Base-by-base conservation (phyloP, 2,329 filamentous ascomycete genomes). In the Penicillium polonicum region DNA sequence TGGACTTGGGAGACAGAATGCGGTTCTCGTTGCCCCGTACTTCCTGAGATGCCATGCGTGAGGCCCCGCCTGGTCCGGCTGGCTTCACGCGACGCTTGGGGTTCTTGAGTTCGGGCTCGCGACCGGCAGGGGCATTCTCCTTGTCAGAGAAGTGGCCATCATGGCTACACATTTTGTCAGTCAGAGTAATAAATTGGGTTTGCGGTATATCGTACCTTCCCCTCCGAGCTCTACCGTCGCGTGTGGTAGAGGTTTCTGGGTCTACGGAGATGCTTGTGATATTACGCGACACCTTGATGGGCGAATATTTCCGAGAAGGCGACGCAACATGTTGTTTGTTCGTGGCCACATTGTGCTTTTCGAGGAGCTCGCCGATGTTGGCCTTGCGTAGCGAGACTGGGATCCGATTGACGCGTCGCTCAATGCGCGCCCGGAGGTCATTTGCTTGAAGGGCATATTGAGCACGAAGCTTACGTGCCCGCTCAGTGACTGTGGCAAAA, bases 321-420 rank as follows among this genome's bases (percentile, higher is more conserved):
- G 73, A 71, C 13, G 60, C 60, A 44, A 55, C 62, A 35, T 71
- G 67, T 35, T 67, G 62, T 52, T 70, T 67, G 48, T 66, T 66
- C 46, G 63, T 59, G 48, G 60, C 53, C 39, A 60, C 58, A 45
- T 65, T 66, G 64, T 84, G 75, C 61, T 83, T 83, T 43, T 83
- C 79, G 6, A 92, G 73, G 9, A 97, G 80, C 44, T 96, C 92
- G 55, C 87, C 86, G 82, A 99, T 93, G 57, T 85, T 95, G 60
- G 86, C 82, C 69, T 88, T 90, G 59, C 93, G 87, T 62, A 96
- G 78, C 17, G 87, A 83, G 66, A 86, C 84, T 8, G 94, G 94
- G 52, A 97, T 94, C 53, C 94, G 88, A 72, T 97, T 96, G 73
- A 97, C 84, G 76, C 94, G 90, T 78, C 96, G 89, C 75, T 97